A percentile compares a stretch with the other conserved stretches of the same genome.
phyloP scores from a whole-genome alignment of 108 stramenopile genomes.

The Fragilaria crotonensis region DNA sequence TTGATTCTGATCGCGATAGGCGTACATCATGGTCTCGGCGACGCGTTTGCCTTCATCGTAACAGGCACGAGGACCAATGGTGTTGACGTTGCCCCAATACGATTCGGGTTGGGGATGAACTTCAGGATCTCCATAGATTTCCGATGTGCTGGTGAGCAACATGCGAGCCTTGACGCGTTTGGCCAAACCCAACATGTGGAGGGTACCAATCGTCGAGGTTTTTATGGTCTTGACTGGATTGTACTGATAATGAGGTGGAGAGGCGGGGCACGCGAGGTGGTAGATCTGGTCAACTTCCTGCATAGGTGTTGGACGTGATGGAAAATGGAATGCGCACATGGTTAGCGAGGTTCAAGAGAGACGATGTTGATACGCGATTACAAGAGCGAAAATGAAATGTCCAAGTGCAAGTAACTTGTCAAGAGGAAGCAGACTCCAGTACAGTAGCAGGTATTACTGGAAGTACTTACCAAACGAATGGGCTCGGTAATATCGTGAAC shows the following conservation, averaged over 20 bases:
- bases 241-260: constrained; percentile 99
- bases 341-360: too few species aligned
- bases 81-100: constrained; percentile 99
- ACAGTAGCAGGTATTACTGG: too few species aligned
- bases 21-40: constrained; percentile 99
- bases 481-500: constrained; percentile 96
- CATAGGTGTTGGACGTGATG: too few species aligned
- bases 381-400: too few species aligned
- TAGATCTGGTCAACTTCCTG: constrained; percentile 99
- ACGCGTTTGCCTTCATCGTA: constrained; percentile 99
- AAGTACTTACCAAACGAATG: too few species aligned
- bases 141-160: constrained; percentile 91
- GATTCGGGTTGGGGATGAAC: constrained; percentile 93
- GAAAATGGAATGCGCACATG: too few species aligned
- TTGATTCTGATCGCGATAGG: constrained; percentile 85
- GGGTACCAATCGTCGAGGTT: constrained; percentile 92
- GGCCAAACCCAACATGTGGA: constrained; percentile 99
- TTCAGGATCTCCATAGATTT: constrained; percentile 84
- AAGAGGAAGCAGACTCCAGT: not conserved
- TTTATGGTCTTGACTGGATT: constrained; percentile 99
- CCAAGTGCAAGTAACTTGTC: not conserved
- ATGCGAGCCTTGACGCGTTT: constrained; percentile 95
- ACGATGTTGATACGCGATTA: too few species aligned
- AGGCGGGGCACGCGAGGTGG: constrained; percentile 98
- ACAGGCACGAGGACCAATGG: constrained; percentile 95